Conservation (phyloP, 768 basidiomycete species). For the Dictyophora rubrovolvata region DNA sequence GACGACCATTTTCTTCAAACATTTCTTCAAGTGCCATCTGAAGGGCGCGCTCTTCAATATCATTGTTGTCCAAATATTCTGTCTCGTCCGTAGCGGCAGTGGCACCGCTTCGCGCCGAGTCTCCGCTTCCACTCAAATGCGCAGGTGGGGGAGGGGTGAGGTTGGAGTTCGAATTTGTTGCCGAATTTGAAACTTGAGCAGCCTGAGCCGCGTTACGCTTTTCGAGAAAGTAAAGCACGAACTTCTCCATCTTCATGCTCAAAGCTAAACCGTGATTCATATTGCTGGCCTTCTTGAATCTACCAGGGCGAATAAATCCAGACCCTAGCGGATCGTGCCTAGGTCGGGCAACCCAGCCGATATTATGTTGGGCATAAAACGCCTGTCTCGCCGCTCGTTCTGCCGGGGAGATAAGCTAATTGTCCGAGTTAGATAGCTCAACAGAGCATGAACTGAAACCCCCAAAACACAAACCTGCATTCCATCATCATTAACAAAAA, state of each 20-base stretch:
- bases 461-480: constrained; percentile 33
- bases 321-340: constrained; percentile 33
- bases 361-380: constrained; percentile 61
- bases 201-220: constrained; percentile 29
- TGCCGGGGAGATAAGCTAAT: constrained; percentile 37
- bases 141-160: not conserved
- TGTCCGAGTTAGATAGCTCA: not conserved
- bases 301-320: constrained; percentile 72
- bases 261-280: constrained; percentile 78
- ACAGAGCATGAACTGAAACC: not conserved
- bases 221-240: constrained; percentile 27
- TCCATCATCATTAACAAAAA: constrained; percentile 80
- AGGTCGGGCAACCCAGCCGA: constrained; percentile 79
- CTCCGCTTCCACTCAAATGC: not conserved
- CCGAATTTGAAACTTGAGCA: not conserved
- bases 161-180: not conserved
- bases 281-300: constrained; percentile 92
- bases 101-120: constrained; percentile 12
- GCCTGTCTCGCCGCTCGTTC: constrained; percentile 57
- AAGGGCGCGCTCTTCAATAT: constrained; percentile 63
- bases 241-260: constrained; percentile 48
- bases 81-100: constrained; percentile 24
- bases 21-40: constrained; percentile 67
- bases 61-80: constrained; percentile 27
- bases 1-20: constrained; percentile 43